phyloP scores from a whole-genome alignment of 495 filamentous ascomycete genomes.

The Usnea hakonensis region DNA sequence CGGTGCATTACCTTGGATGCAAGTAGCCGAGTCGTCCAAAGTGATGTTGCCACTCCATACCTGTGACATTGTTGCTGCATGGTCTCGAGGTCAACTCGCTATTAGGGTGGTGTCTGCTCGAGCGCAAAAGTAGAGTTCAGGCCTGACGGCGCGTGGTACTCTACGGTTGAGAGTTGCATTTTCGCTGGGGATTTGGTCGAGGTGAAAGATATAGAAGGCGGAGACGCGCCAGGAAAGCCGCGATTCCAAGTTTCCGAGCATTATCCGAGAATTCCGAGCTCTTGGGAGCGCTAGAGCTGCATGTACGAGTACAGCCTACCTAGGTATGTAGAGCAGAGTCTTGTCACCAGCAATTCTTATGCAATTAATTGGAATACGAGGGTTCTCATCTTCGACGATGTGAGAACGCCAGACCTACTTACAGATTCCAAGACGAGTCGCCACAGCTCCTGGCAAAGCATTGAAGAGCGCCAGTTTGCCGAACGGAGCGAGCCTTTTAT shows the following conservation, averaged over 20 bases:
- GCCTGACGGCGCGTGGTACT: neutral
- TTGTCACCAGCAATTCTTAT: too few relatives aligned
- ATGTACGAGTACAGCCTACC: too few relatives aligned
- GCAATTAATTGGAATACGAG: too few relatives aligned
- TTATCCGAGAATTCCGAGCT: neutral
- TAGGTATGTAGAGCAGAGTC: too few relatives aligned
- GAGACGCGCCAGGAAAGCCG: neutral
- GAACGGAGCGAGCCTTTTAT: neutral
- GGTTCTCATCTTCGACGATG: neutral
- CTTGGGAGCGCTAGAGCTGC: too few relatives aligned
- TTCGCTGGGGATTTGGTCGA: neutral
- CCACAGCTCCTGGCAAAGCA: neutral
- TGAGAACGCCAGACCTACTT: neutral
- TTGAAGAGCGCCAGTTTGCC: neutral
- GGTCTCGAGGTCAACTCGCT: neutral
- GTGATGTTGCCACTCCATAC: conserved; percentile 15
- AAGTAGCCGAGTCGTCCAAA: neutral
- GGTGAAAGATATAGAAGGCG: neutral
- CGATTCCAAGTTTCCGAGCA: neutral
- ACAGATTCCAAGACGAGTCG: neutral
- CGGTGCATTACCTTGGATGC: conserved; percentile 3
- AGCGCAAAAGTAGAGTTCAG: neutral
- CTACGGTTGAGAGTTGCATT: neutral
- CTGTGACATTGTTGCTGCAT: conserved; percentile 7
- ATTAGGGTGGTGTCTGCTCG: neutral